Percentiles rank a stretch among this genome's conserved stretches.
These are phyloP conservation scores for Hypholoma fasciculare DNA, from an alignment of 768 basidiomycete species.

Conservation along the genomic window DNA sequence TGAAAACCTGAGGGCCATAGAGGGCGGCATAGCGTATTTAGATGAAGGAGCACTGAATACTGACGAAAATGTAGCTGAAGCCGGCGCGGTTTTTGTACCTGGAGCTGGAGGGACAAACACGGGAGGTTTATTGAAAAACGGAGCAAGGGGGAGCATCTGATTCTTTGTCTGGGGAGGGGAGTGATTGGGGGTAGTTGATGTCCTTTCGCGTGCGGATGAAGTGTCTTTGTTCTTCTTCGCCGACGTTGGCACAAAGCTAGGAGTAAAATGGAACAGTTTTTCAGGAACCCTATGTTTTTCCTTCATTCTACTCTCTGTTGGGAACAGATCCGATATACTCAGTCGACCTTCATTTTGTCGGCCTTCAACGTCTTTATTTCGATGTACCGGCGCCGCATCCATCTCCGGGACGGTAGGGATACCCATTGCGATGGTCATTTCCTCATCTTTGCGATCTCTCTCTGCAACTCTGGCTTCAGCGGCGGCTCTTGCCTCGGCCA, in stretches of 20 bases:
- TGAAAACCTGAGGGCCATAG: constrained; percentile 47
- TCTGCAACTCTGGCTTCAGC: constrained; percentile 73
- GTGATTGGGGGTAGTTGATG: constrained; percentile 57
- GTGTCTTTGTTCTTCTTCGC: constrained; percentile 1
- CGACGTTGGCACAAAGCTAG: constrained; percentile 11
- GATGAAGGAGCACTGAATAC: constrained; percentile 19
- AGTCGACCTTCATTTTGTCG: constrained; percentile 37
- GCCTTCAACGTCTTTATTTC: constrained; percentile 1
- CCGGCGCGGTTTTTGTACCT: constrained; percentile 15
- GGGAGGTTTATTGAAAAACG: constrained; percentile 64
- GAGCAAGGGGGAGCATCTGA: constrained; percentile 34
- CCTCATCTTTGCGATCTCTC: constrained; percentile 51
- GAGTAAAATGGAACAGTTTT: constrained; percentile 25
- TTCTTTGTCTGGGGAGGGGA: constrained; percentile 42
- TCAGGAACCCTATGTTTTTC: constrained; percentile 31
- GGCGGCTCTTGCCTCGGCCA: constrained; percentile 67
- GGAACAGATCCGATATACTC: constrained; percentile 63
- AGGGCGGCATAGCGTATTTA: constrained; percentile 31
- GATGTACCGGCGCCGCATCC: constrained; percentile 3
- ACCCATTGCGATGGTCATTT: constrained; percentile 25
- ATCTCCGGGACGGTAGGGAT: constrained; percentile 1
- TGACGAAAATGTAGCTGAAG: constrained; percentile 10
- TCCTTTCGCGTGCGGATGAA: constrained; percentile 31
- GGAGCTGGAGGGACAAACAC: constrained; percentile 50
- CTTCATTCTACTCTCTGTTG: constrained; percentile 33